Percentiles rank a stretch among this genome's conserved stretches.
phyloP scores from a whole-genome alignment of 1,139 yeast species.

The Zygoascus hellenicus region DNA sequence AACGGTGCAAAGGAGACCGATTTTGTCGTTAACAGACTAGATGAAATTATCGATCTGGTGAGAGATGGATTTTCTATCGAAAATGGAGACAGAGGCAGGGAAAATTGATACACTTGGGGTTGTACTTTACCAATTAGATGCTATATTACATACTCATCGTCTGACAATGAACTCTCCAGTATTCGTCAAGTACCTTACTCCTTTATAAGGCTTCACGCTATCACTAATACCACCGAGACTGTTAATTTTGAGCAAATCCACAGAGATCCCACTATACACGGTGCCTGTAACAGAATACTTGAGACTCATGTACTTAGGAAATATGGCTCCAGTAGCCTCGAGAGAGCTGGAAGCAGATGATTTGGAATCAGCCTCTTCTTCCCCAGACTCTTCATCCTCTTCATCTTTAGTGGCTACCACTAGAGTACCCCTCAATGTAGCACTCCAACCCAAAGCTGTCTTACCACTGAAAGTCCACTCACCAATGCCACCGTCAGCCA shows the following conservation, averaged over 20 bases:
- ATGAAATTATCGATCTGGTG: constrained; percentile 39
- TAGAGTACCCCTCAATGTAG: constrained; percentile 59
- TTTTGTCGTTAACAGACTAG: constrained; percentile 36
- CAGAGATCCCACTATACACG: constrained; percentile 70
- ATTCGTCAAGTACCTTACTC: constrained; percentile 74
- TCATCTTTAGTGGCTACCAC: constrained; percentile 25
- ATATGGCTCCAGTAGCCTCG: constrained; percentile 22
- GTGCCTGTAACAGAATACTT: constrained; percentile 61
- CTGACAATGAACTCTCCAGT: constrained; percentile 57
- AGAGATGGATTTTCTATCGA: constrained; percentile 33
- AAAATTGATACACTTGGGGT: no score
- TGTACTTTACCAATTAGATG: no score
- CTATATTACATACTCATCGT: constrained; percentile 16
- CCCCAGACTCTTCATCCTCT: constrained; percentile 16
- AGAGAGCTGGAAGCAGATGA: no score
- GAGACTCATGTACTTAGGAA: constrained; percentile 51
- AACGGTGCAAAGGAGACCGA: constrained; percentile 40
- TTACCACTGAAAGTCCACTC: constrained; percentile 67
- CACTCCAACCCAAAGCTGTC: constrained; percentile 59
- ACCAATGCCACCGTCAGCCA: constrained; percentile 49
- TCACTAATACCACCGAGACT: constrained; percentile 56
- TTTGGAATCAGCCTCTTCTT: constrained; percentile 2
- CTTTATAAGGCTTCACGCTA: constrained; percentile 76
- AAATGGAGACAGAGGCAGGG: background rate
- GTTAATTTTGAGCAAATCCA: constrained; percentile 57